These are phyloP conservation scores for Sechiopsis laciniata DNA, from an alignment of 306 rosid genomes.

Conservation along the genomic window DNA sequence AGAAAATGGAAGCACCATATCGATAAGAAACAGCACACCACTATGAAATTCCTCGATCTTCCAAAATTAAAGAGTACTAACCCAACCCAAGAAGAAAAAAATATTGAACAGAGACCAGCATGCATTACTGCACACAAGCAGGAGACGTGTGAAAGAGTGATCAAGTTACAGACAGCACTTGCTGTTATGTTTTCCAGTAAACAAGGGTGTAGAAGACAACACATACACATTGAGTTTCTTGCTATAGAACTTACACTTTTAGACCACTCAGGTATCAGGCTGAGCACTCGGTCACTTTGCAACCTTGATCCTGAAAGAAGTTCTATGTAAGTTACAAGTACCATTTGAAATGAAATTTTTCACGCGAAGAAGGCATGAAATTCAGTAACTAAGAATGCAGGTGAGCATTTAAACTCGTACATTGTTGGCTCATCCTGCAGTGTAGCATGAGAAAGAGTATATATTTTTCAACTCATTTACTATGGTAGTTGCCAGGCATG, in stretches of 20 bases:
- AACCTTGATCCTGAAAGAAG: slow-evolving; percentile 54
- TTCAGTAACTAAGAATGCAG: not conserved
- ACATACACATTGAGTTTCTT: slow-evolving; percentile 17
- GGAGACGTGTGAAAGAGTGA: not conserved
- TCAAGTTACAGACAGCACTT: not conserved
- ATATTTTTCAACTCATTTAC: not conserved
- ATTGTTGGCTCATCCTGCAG: not conserved
- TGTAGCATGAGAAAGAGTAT: not conserved
- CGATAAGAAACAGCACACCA: not conserved
- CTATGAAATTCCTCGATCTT: not conserved
- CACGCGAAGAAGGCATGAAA: slow-evolving; percentile 5
- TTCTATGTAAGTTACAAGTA: slow-evolving; percentile 16
- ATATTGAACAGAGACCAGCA: slow-evolving; percentile 1
- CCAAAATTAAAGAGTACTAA: slow-evolving; percentile 12
- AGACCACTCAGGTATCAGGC: slow-evolving; percentile 79
- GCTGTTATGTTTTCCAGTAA: slow-evolving; percentile 8
- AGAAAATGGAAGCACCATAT: not conserved
- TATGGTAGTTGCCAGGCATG: not conserved
- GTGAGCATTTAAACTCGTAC: not conserved
- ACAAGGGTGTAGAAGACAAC: not conserved
- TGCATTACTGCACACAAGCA: not conserved
- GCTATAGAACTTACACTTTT: slow-evolving; percentile 62
- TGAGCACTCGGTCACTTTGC: slow-evolving; percentile 62
- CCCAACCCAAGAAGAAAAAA: not conserved
- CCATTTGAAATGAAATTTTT: slow-evolving; percentile 20